Evolutionary conservation across 2,329 filamentous ascomycete genomes (phyloP), one percentile per base, ranked within the genome.

Genomic region (Botrytis pseudocinerea): DNA sequence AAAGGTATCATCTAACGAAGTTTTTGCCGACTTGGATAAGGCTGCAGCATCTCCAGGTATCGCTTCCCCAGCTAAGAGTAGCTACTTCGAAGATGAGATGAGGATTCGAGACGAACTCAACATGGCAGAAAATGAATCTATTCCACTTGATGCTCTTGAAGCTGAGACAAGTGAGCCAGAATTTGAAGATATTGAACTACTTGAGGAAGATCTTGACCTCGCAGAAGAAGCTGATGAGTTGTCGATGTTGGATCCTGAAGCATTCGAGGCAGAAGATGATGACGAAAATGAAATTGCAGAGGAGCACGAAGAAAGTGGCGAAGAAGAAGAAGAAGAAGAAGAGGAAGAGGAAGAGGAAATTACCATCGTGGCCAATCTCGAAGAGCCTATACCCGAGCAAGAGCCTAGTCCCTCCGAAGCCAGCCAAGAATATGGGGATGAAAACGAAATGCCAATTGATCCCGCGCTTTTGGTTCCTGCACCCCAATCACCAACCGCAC

Each of bases 351-450:
- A 70, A 35, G 42, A 69, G 68, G 72, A 59, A 28, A 60, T 64
- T 10, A 73, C 46, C 2, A 46, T 59, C 35, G 59, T 57, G n/a
- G 38, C 10, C 12, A 44, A 42, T 8, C 28, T 32, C 28, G 48
- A 25, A 35, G 66, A 64, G 25, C 9, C 38, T 64, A 22, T 28
- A 22, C 59, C n/a, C 28, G 42, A 38, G 18, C 38, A 9, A 25
- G 85, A 88, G 25, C 85, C 87, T 60, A 82, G 84, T 0, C 80
- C 86, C 4, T 91, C 90, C 0, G 88, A 91, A 74, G 86, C 87
- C 1, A 91, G 89, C 77, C 87, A 92, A 75, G 88, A 90, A 75
- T 91, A 91, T 77, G 89, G 86, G 3, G 89, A 92, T 76, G 90
- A 92, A 79, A 92, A 92, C 79, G 84, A 85, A 44, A 81, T 88